Conservation (phyloP, 2,329 filamentous ascomycete species). For the Cyclaneusma minus region DNA sequence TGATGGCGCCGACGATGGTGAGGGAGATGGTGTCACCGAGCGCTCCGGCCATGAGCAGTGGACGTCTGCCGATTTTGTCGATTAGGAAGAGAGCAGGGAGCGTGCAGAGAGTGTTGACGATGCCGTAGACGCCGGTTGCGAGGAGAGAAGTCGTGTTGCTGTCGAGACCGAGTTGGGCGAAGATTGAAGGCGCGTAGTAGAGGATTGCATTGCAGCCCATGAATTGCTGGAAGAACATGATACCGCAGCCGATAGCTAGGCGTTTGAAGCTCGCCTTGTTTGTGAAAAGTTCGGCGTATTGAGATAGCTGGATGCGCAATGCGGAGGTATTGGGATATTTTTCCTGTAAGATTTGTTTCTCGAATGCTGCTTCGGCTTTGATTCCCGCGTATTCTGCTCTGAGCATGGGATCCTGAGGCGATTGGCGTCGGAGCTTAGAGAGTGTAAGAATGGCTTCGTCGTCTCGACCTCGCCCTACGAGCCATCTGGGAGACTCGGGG, state of each 20-base stretch:
- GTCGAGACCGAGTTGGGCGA: conserved; percentile 25
- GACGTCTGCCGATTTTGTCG: conserved; percentile 19
- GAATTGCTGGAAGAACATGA: conserved; percentile 20
- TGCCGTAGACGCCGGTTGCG: conserved; percentile 41
- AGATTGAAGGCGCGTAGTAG: conserved; percentile 29
- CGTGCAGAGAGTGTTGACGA: conserved; percentile 33
- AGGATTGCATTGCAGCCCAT: conserved; percentile 14
- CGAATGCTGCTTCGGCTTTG: conserved; percentile 40
- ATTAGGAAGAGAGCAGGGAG: conserved; percentile 21
- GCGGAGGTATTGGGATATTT: conserved; percentile 25
- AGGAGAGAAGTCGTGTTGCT: conserved; percentile 30
- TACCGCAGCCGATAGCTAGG: conserved; percentile 8
- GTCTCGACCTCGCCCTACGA: conserved; percentile 37
- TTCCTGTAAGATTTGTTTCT: conserved; percentile 34
- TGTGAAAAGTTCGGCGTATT: conserved; percentile 9
- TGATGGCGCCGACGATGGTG: conserved; percentile 37
- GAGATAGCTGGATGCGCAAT: conserved; percentile 4
- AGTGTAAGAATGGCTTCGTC: conserved; percentile 34
- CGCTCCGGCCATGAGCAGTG: conserved; percentile 25
- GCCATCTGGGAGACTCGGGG: conserved; percentile 42
- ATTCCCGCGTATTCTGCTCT: conserved; percentile 42
- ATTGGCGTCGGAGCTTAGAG: conserved; percentile 30
- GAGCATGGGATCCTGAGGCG: conserved; percentile 31
- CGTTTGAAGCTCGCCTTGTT: conserved; percentile 9
- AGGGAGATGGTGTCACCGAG: conserved; percentile 35